Conservation (phyloP, 352 stramenopile species). For the Aphanomyces euteiches region DNA sequence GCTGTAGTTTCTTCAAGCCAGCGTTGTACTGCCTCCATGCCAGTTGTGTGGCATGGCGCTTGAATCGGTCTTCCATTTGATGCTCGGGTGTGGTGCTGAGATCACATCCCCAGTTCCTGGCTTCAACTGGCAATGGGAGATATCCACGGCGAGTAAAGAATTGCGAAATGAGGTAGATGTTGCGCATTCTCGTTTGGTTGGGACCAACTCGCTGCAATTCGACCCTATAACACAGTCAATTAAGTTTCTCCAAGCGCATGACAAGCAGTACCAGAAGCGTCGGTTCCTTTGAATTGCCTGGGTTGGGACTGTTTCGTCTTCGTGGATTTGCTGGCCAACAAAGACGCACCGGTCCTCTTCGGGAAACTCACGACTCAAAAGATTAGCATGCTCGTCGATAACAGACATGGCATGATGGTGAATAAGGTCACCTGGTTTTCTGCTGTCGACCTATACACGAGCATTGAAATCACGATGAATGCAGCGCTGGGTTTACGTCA, state of each 20-base stretch:
- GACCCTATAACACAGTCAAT: background rate
- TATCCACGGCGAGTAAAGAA: background rate
- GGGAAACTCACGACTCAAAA: slow-evolving; percentile 24
- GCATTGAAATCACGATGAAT: background rate
- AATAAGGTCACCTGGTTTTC: background rate
- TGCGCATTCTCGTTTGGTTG: slow-evolving; percentile 2
- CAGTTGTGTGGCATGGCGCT: background rate
- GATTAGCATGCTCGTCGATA: background rate
- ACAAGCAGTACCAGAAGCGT: slow-evolving; percentile 12
- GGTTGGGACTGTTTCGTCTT: slow-evolving; percentile 9
- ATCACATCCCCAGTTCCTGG: background rate
- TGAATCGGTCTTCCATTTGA: background rate
- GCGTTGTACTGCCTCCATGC: slow-evolving; percentile 3
- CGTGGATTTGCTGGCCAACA: slow-evolving; percentile 24
- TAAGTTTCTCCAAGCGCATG: background rate
- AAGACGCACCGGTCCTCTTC: slow-evolving; percentile 2
- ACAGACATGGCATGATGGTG: slow-evolving; percentile 2
- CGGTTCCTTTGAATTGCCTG: background rate
- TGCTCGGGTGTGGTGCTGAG: background rate
- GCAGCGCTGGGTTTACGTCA: background rate
- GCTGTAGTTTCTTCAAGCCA: background rate
- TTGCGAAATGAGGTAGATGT: background rate
- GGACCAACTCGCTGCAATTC: background rate
- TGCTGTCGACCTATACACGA: background rate
- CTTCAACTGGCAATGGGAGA: background rate